These are phyloP conservation scores for Boletellus deceptivus DNA, from an alignment of 1,284 basidiomycete species.

Conservation along the genomic window DNA sequence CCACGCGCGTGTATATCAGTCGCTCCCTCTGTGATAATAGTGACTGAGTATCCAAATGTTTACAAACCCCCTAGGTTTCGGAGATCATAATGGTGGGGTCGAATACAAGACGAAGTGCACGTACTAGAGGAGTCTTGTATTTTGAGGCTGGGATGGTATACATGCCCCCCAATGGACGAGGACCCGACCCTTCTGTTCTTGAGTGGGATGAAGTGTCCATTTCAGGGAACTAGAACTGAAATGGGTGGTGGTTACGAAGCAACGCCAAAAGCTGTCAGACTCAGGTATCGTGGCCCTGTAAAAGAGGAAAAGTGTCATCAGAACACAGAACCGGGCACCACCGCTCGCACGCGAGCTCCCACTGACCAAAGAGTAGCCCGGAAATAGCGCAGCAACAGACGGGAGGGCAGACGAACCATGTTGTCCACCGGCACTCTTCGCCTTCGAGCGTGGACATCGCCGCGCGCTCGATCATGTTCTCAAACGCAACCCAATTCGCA, in stretches of 20 bases:
- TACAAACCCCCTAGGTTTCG: constrained; percentile 77
- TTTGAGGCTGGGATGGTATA: constrained; percentile 67
- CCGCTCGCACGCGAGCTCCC: no score
- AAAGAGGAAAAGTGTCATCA: no score
- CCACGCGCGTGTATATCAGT: constrained; percentile 88
- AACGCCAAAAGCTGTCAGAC: constrained; percentile 17
- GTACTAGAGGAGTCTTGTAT: constrained; percentile 50
- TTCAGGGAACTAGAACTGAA: constrained; percentile 67
- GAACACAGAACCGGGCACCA: no score
- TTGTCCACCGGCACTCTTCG: no score
- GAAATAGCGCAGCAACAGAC: no score
- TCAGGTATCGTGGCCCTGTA: no score
- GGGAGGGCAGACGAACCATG: no score
- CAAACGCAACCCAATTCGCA: no score
- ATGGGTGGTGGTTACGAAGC: constrained; percentile 8
- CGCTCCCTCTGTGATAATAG: constrained; percentile 86
- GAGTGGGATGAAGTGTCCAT: constrained; percentile 92
- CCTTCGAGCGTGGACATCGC: no score
- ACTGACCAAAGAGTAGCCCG: no score
- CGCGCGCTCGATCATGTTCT: no score
- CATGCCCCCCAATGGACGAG: constrained; percentile 86
- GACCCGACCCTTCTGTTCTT: constrained; percentile 89
- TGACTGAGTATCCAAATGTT: constrained; percentile 93
- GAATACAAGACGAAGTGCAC: constrained; percentile 13
- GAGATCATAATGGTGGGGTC: constrained; percentile 38